phyloP scores from a whole-genome alignment of 768 basidiomycete genomes.

The Dacryopinax spathularia region DNA sequence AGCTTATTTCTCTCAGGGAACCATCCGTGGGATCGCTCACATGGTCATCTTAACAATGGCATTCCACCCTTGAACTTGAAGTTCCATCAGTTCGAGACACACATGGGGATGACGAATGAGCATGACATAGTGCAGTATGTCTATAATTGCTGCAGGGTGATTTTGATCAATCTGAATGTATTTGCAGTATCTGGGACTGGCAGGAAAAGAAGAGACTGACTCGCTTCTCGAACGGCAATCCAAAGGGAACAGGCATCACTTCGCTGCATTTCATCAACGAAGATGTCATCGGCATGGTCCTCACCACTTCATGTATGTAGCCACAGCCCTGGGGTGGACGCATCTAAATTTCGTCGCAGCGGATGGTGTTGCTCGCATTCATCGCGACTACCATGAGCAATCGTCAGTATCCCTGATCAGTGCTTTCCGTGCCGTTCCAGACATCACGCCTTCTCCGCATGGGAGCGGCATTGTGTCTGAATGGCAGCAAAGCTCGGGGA shows the following conservation, averaged over 20 bases:
- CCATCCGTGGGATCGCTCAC: slow-evolving; percentile 54
- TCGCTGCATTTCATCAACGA: slow-evolving; percentile 88
- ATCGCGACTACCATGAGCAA: slow-evolving; percentile 69
- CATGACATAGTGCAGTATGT: slow-evolving; percentile 66
- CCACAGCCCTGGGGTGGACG: not conserved
- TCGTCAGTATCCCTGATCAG: slow-evolving; percentile 81
- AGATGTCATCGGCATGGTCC: slow-evolving; percentile 78
- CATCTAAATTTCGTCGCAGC: slow-evolving; percentile 33
- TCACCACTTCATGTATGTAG: slow-evolving; percentile 67
- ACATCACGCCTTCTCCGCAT: slow-evolving; percentile 52
- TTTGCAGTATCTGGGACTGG: slow-evolving; percentile 85
- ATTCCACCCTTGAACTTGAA: slow-evolving; percentile 56
- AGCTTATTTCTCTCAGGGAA: slow-evolving; percentile 30
- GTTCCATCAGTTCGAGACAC: slow-evolving; percentile 86
- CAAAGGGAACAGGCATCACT: slow-evolving; percentile 67
- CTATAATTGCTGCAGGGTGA: not conserved
- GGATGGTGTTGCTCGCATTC: slow-evolving; percentile 83
- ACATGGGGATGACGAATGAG: slow-evolving; percentile 75
- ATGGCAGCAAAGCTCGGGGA: slow-evolving; percentile 83
- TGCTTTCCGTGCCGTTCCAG: slow-evolving; percentile 77
- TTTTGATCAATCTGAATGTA: slow-evolving; percentile 3
- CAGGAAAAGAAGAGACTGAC: slow-evolving; percentile 59
- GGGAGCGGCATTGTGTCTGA: slow-evolving; percentile 77
- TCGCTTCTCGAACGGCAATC: slow-evolving; percentile 81
- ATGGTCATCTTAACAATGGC: slow-evolving; percentile 48